Evolutionary conservation across 495 filamentous ascomycete species (phyloP), one percentile per base, ranked within the genome.

Genomic region (Apiosordaria backusii): DNA sequence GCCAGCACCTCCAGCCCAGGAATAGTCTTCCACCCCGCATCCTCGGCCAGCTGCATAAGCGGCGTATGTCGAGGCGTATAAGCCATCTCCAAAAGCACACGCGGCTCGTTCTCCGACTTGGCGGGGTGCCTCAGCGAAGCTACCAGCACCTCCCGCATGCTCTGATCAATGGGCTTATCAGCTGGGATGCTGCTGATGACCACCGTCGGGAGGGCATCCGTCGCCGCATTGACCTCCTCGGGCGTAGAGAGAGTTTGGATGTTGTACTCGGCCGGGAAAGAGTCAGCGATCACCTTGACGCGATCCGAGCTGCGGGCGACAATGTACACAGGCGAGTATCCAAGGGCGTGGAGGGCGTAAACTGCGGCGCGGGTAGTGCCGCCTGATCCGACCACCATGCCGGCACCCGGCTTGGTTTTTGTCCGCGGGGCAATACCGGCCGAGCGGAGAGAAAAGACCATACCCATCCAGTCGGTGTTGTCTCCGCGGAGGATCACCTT

Each of bases 401-500:
- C 90, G 65, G 80, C 78, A 25, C 79, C 78, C 23, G 71, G 50
- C 72, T 71, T 53, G 67, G 70, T 62, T 67, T 72, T 55, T 63
- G 70, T 57, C 76, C 57, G 78, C 72, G 67, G 69, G 69, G 68
- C 79, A 23, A 91, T 79, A 26, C 91, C 90, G 3, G 88, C 88
- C 52, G 86, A 85, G 62, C 87, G 87, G n/a, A 99, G 87, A 3
- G 90, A 88, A 61, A 86, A 84, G 15, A 87, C 86, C 88, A 99
- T 99, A 57, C 95, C 95, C 69, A 87, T 84, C 92, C 93, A 99
- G 81, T 99, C 95, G 22, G 94, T 97, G 80, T 99, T 99, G 72
- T 91, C 90, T 18, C 95, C 95, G 58, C 90, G 75, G 4, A 97
- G 85, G 6, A 79, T 84, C 6, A 69, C 63, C 35, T 77, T 77